phyloP scores from a whole-genome alignment of 768 basidiomycete species.

The Lentinula boryana region DNA sequence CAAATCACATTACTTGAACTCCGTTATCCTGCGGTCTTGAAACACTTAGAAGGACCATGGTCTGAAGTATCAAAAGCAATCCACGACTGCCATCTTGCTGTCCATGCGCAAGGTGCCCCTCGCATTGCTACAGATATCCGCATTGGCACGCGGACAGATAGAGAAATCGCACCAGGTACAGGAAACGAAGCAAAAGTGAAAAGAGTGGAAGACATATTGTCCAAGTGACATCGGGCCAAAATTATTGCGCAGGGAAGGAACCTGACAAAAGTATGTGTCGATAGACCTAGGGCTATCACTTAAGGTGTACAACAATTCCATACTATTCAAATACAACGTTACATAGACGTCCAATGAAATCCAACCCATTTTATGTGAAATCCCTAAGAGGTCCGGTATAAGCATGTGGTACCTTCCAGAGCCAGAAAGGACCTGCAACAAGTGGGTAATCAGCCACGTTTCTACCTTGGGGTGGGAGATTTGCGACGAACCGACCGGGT shows the following conservation, averaged over 20 bases:
- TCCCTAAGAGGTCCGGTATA: constrained; percentile 30
- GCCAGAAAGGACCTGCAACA: constrained; percentile 61
- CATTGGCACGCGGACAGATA: constrained; percentile 84
- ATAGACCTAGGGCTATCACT: no score
- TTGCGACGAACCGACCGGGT: constrained; percentile 52
- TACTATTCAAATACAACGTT: neutral
- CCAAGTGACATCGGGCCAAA: constrained; percentile 6
- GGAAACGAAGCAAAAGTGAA: constrained; percentile 79
- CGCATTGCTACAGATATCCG: constrained; percentile 90
- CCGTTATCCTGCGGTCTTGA: constrained; percentile 4
- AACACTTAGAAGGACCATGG: constrained; percentile 73
- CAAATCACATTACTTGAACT: neutral
- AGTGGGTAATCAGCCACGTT: constrained; percentile 7
- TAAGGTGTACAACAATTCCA: neutral
- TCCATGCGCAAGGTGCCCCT: constrained; percentile 69
- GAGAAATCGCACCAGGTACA: constrained; percentile 50
- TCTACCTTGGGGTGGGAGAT: neutral
- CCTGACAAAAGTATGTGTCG: no score
- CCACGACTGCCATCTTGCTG: constrained; percentile 84
- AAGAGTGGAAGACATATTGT: constrained; percentile 77
- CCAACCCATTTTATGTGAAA: neutral
- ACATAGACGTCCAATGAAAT: neutral
- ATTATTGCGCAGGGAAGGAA: no score
- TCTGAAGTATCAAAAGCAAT: constrained; percentile 78
- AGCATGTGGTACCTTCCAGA: constrained; percentile 52